Evolutionary conservation across 306 rosid genomes (phyloP).

Genomic region (Hylodesmum podocarpum): DNA sequence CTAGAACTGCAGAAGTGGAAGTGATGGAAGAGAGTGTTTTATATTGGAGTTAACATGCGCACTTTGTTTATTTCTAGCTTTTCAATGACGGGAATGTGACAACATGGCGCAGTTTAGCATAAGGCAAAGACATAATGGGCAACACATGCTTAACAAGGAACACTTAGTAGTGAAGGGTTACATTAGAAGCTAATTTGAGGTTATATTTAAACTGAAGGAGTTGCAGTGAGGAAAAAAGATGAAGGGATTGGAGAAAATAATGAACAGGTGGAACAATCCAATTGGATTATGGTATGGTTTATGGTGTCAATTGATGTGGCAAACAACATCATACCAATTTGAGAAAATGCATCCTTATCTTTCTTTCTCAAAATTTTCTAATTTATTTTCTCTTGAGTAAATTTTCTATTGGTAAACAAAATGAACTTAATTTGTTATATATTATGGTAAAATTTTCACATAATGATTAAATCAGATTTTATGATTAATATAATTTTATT

Average conservation of each 20-base stretch:
- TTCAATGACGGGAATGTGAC: not conserved
- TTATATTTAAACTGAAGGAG: slow-evolving; percentile 28
- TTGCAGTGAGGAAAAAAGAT: not conserved
- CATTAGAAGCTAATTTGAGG: slow-evolving; percentile 13
- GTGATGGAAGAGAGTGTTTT: not conserved
- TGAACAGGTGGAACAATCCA: slow-evolving; percentile 5
- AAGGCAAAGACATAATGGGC: slow-evolving; percentile 7
- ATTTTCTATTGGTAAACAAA: no score
- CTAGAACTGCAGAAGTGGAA: slow-evolving; percentile 10
- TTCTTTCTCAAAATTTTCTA: slow-evolving; percentile 50
- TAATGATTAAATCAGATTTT: no score
- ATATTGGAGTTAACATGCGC: slow-evolving; percentile 32
- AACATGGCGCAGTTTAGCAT: slow-evolving; percentile 34
- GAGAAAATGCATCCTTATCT: slow-evolving; percentile 64
- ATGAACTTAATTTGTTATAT: no score
- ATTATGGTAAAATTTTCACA: no score
- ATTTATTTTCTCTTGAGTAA: no score
- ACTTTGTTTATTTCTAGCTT: not conserved
- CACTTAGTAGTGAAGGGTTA: slow-evolving; percentile 9
- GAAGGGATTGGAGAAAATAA: not conserved
- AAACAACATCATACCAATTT: slow-evolving; percentile 69
- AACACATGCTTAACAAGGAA: not conserved
- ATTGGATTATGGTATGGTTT: slow-evolving; percentile 59
- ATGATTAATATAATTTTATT: no score
- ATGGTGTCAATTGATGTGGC: slow-evolving; percentile 71